Evolutionary conservation across 257 asterid species (phyloP), one percentile per base, ranked within the genome.

Genomic region (Schizonepeta tenuifolia): DNA sequence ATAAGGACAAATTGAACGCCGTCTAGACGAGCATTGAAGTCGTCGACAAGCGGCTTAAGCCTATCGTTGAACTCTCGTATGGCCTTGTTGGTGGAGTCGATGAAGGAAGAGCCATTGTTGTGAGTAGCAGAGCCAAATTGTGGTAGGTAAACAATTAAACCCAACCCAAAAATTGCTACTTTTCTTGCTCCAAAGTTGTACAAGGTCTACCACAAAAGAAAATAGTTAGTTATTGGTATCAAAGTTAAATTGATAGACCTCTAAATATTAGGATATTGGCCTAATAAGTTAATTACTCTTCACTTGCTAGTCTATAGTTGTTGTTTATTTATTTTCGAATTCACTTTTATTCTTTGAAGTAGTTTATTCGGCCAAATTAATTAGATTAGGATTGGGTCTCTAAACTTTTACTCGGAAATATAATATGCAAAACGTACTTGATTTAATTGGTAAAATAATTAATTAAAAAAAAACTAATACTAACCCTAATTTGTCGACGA

Each of bases 161-260:
- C 79, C 9, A 82, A 33, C 28, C 82, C 87, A 68, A 72, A 78
- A 1, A 88, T 33, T 0, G 75, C 85, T 13, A 86, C 33, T 75
- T 79, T 86, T 61, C 92, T 84, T 56, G 92, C 89, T 64, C 92
- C 92, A 10, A 9, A 61, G 1, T 10, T 18, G 65, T 86, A 83
- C 57, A 86, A 55, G 3, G 1, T 69, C 92, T 88, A 60, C 6
- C 54, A 47, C 20, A 47, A 9, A 47, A 15, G 7, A 5, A 15
- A 28, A 36, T 1, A 47, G 18, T 15, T 15, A 15, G 3, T 36
- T 36, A 36, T 31, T 31, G 35, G 36, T 8, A 36, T 7, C 41
- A 36, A 36, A 28, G 8, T 36, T 11, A 36, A 36, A 36, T 7
- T 8, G 8, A 36, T 7, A 36, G 41, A 8, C 8, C 10, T 7